phyloP scores from a whole-genome alignment of 2,329 filamentous ascomycete genomes.

The Xylaria sp. region DNA sequence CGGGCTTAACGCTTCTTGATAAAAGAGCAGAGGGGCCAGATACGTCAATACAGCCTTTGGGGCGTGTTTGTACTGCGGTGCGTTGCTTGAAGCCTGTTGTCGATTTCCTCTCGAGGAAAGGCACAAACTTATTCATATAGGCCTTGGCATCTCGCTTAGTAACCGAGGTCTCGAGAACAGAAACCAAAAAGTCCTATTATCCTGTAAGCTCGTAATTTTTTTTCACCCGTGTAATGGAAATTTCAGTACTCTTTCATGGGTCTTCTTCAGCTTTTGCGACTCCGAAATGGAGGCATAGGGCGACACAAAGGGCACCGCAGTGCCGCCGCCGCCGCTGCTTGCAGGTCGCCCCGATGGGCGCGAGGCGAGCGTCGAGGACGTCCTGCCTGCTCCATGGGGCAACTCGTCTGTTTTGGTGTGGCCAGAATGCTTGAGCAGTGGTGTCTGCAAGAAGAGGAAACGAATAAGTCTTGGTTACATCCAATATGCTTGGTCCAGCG shows the following conservation, averaged over 20 bases:
- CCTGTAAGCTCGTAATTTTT: slow-evolving; percentile 28
- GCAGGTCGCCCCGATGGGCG: slow-evolving; percentile 44
- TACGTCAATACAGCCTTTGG: slow-evolving; percentile 34
- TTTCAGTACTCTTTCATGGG: slow-evolving; percentile 58
- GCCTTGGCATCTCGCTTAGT: slow-evolving; percentile 93
- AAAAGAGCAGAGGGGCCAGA: slow-evolving; percentile 12
- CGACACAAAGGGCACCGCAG: slow-evolving; percentile 46
- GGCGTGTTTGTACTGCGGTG: slow-evolving; percentile 42
- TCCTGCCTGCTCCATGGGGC: slow-evolving; percentile 39
- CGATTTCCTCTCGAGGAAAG: slow-evolving; percentile 49
- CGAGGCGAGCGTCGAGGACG: slow-evolving; percentile 37
- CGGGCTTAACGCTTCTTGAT: slow-evolving; percentile 22
- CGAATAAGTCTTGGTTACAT: slow-evolving; percentile 18
- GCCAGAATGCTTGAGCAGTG: slow-evolving; percentile 42
- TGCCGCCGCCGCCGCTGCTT: slow-evolving; percentile 42
- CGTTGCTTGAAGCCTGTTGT: slow-evolving; percentile 50
- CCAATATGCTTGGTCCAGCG: slow-evolving; percentile 24
- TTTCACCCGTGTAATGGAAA: slow-evolving; percentile 16
- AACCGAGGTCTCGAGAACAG: slow-evolving; percentile 86
- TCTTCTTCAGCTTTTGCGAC: slow-evolving; percentile 60
- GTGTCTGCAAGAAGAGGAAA: slow-evolving; percentile 41
- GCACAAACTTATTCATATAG: slow-evolving; percentile 85
- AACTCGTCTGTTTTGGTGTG: slow-evolving; percentile 38
- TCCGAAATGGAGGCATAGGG: slow-evolving; percentile 56
- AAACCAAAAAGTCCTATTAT: slow-evolving; percentile 81